Evolutionary conservation across 2,329 filamentous ascomycete species (phyloP).

Genomic region (Mollisiaceae sp.): DNA sequence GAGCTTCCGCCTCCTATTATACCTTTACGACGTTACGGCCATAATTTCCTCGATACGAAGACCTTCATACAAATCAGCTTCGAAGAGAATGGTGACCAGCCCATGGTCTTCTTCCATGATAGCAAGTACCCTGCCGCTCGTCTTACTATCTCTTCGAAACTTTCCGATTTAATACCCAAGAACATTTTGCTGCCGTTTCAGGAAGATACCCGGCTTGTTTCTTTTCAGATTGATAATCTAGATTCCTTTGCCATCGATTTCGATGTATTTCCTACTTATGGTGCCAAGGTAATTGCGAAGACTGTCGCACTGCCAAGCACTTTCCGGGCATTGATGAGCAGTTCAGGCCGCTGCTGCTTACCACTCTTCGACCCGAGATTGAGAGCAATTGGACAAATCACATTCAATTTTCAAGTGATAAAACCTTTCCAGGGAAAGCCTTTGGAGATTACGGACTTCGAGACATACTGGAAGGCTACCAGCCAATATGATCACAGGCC

Average conservation of each 20-base stretch:
- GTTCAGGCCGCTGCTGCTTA: conserved; percentile 79
- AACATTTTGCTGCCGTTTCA: conserved; percentile 96
- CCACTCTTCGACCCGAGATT: conserved; percentile 92
- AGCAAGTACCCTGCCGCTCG: conserved; percentile 95
- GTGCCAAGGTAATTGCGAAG: conserved; percentile 95
- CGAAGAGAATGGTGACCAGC: conserved; percentile 73
- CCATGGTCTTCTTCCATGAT: conserved; percentile 94
- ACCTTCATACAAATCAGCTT: conserved; percentile 94
- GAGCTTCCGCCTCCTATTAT: conserved; percentile 96
- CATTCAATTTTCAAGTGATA: conserved; percentile 93
- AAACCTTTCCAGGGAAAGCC: conserved; percentile 93
- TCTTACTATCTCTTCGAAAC: conserved; percentile 94
- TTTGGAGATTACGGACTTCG: conserved; percentile 95
- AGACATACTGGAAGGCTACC: conserved; percentile 99
- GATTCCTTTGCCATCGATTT: conserved; percentile 95
- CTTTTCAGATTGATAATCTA: conserved; percentile 94
- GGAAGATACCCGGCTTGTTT: conserved; percentile 91
- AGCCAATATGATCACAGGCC: conserved; percentile 88
- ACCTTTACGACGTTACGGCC: conserved; percentile 89
- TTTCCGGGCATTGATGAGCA: conserved; percentile 77
- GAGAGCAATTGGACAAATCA: conserved; percentile 89
- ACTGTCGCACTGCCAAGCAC: conserved; percentile 88
- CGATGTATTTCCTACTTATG: conserved; percentile 96
- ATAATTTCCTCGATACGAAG: conserved; percentile 98
- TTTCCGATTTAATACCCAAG: conserved; percentile 93